Evolutionary conservation across 116 monocot genomes (phyloP).

Genomic region (Zostera marina): DNA sequence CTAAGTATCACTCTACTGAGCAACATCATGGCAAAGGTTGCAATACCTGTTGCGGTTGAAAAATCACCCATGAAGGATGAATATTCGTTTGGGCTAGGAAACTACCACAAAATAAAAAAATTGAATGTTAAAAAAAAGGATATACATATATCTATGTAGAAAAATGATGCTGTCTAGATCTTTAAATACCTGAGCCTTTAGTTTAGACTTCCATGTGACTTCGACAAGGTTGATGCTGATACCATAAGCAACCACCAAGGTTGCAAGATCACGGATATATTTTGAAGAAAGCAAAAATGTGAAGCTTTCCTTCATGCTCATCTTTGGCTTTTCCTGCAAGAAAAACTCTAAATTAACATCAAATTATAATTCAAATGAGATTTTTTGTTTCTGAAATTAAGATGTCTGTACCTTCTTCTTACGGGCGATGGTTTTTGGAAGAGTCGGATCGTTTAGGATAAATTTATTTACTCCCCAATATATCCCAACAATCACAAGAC

Average conservation of each 20-base stretch:
- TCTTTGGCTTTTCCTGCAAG: constrained; percentile 76
- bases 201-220: constrained; percentile 98
- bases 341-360: not conserved
- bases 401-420: constrained; percentile 50
- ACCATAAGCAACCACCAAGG: constrained; percentile 94
- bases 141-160: not conserved
- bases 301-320: constrained; percentile 85
- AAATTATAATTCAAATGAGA: not conserved
- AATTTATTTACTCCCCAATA: constrained; percentile 85
- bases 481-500: constrained; percentile 45
- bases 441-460: constrained; percentile 66
- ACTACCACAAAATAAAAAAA: constrained; percentile 25
- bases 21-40: constrained; percentile 93
- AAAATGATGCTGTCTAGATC: not conserved
- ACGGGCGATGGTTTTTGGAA: constrained; percentile 48
- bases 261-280: constrained; percentile 90
- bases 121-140: not conserved
- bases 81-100: constrained; percentile 90
- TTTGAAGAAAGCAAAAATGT: constrained; percentile 76
- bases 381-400: not conserved
- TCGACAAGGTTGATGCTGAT: constrained; percentile 98
- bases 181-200: constrained; percentile 79
- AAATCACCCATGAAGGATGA: constrained; percentile 98
- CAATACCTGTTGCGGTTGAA: constrained; percentile 78
- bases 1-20: constrained; percentile 73